phyloP scores from a whole-genome alignment of 192 early-diverging fungal genomes.

The Dissophora ornata region DNA sequence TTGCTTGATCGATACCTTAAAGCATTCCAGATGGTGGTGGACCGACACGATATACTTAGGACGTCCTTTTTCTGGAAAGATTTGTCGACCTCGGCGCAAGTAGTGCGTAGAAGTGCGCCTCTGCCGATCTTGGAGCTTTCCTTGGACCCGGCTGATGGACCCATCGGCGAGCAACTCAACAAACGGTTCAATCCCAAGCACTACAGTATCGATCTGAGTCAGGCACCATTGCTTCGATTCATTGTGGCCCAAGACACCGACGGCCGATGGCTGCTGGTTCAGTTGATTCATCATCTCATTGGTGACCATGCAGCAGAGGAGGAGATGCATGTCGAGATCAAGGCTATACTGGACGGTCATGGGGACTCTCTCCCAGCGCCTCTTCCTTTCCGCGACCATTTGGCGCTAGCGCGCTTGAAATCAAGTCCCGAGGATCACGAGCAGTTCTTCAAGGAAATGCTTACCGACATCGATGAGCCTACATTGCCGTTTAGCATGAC shows the following conservation, averaged over 20 bases:
- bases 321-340: slow-evolving; percentile 1
- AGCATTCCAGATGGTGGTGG: slow-evolving; percentile 14
- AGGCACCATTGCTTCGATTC: not conserved
- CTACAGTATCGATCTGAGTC: not conserved
- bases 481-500: not conserved
- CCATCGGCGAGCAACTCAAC: slow-evolving; percentile 1
- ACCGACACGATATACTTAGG: slow-evolving; percentile 15
- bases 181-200: not conserved
- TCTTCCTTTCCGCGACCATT: not conserved
- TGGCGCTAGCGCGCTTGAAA: not conserved
- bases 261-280: not conserved
- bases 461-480: not conserved
- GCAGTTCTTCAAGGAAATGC: slow-evolving; percentile 6
- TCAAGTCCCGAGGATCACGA: not conserved
- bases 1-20: not conserved
- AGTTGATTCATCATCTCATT: not conserved
- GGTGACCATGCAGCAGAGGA: slow-evolving; percentile 3
- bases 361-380: not conserved
- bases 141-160: slow-evolving; percentile 3
- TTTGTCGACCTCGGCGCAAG: slow-evolving; percentile 6
- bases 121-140: not conserved
- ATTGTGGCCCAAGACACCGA: not conserved
- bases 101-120: not conserved
- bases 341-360: not conserved
- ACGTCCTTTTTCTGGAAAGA: slow-evolving; percentile 4